Conservation (phyloP, 352 stramenopile genomes). For the Phytopythium litorale region DNA sequence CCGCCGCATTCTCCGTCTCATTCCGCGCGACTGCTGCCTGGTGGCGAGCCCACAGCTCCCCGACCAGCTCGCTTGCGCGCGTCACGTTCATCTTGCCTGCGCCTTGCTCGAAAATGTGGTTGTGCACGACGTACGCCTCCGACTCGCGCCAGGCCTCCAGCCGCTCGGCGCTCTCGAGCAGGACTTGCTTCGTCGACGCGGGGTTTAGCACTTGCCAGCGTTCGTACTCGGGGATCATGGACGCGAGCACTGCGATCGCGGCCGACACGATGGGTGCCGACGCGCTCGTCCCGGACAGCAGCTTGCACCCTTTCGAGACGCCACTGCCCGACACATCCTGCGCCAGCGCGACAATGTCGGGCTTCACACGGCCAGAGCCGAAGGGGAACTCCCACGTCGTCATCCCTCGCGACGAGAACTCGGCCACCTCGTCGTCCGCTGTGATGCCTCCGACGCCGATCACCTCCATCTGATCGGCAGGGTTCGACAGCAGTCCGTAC, state of each 20-base stretch:
- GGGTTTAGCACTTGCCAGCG: conserved; percentile 60
- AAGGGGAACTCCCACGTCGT: conserved; percentile 84
- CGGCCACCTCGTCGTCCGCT: conserved; percentile 45
- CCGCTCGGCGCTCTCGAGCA: conserved; percentile 50
- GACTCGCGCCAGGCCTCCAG: conserved; percentile 27
- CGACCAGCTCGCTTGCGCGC: conserved; percentile 40
- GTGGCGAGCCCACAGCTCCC: conserved; percentile 33
- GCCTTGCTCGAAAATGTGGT: conserved; percentile 86
- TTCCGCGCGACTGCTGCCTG: conserved; percentile 13
- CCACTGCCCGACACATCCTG: conserved; percentile 66
- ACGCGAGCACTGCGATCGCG: conserved; percentile 70
- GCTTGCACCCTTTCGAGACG: conserved; percentile 42
- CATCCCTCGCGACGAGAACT: conserved; percentile 83
- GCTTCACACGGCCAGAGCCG: conserved; percentile 82
- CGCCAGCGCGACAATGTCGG: conserved; percentile 70
- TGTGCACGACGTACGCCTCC: conserved; percentile 42
- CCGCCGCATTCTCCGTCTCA: conserved; percentile 8
- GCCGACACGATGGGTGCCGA: conserved; percentile 80
- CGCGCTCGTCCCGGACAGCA: conserved; percentile 81
- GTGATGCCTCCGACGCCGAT: conserved; percentile 81
- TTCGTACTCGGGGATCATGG: conserved; percentile 49
- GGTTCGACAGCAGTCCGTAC: conserved; percentile 83
- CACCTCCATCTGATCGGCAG: conserved; percentile 80
- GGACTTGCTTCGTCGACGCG: conserved; percentile 67
- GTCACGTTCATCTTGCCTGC: conserved; percentile 70